These are phyloP conservation scores for Amanita muscaria DNA, from an alignment of 768 basidiomycete species.

Conservation along the genomic window DNA sequence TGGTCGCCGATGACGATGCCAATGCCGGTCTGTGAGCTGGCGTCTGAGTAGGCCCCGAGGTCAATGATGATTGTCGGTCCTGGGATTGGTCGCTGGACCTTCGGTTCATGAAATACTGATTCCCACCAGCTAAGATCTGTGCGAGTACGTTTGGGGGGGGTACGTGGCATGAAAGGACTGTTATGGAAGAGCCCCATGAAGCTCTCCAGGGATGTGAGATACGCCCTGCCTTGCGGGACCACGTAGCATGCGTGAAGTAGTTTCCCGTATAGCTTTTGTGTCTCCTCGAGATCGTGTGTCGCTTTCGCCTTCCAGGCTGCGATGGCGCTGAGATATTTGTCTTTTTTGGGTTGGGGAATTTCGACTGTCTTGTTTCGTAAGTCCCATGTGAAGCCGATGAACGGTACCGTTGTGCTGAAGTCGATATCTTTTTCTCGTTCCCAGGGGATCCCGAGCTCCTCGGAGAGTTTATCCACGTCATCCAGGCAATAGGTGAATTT, in stretches of 20 bases:
- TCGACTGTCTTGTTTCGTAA: background rate
- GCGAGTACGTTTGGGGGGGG: background rate
- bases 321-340: background rate
- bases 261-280: constrained; percentile 30
- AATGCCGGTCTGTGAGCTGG: constrained; percentile 22
- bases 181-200: constrained; percentile 17
- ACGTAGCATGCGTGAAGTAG: constrained; percentile 25
- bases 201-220: constrained; percentile 30
- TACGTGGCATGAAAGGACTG: background rate
- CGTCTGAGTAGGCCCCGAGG: constrained; percentile 26
- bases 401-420: constrained; percentile 13
- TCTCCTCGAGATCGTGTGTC: constrained; percentile 24
- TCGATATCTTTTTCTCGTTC: constrained; percentile 20
- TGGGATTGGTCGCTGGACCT: background rate
- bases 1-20: constrained; percentile 15
- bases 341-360: background rate
- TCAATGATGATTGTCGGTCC: constrained; percentile 15
- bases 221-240: constrained; percentile 24
- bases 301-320: background rate
- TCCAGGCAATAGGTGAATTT: constrained; percentile 13
- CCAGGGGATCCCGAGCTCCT: constrained; percentile 24
- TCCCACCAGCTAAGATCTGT: background rate
- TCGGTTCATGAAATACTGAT: background rate
- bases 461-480: constrained; percentile 24
- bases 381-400: constrained; percentile 12